phyloP scores from a whole-genome alignment of 164 flowering plant species.

The Umbilicus rupestris region DNA sequence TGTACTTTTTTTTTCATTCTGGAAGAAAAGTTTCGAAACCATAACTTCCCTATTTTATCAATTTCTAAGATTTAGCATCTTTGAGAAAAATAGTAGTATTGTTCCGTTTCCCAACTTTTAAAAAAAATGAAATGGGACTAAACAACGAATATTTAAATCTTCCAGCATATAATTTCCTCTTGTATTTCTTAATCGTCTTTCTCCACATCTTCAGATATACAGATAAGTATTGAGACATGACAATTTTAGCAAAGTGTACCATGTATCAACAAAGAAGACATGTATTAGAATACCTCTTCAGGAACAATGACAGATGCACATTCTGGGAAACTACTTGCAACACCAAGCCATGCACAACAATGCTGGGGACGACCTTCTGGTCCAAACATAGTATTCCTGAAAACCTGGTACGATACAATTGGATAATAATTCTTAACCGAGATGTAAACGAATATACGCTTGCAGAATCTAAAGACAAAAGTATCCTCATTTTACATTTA shows the following conservation, averaged over 20 bases:
- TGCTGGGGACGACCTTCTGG: constrained; percentile 99
- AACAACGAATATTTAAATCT: background rate
- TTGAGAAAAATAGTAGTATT: background rate
- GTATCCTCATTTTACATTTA: background rate
- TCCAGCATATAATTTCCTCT: no score
- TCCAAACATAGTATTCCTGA: constrained; percentile 98
- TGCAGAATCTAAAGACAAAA: background rate
- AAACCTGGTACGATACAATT: constrained; percentile 42
- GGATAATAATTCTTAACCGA: background rate
- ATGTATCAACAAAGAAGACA: background rate
- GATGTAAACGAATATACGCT: background rate
- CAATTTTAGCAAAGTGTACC: no score
- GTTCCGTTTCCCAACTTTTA: background rate
- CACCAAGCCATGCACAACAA: constrained; percentile 99
- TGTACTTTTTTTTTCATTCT: no score
- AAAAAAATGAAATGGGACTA: background rate
- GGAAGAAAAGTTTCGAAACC: no score
- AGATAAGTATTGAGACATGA: no score
- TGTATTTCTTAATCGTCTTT: no score
- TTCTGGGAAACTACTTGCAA: constrained; percentile 98
- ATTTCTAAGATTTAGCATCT: no score
- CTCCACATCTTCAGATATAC: no score
- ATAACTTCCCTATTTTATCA: no score
- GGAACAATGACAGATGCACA: constrained; percentile 87
- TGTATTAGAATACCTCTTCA: constrained; percentile 58